A percentile compares a stretch with the other conserved stretches of the same genome.
phyloP scores from a whole-genome alignment of 2,329 filamentous ascomycete genomes.

The Pseudogymnoascus sp. region DNA sequence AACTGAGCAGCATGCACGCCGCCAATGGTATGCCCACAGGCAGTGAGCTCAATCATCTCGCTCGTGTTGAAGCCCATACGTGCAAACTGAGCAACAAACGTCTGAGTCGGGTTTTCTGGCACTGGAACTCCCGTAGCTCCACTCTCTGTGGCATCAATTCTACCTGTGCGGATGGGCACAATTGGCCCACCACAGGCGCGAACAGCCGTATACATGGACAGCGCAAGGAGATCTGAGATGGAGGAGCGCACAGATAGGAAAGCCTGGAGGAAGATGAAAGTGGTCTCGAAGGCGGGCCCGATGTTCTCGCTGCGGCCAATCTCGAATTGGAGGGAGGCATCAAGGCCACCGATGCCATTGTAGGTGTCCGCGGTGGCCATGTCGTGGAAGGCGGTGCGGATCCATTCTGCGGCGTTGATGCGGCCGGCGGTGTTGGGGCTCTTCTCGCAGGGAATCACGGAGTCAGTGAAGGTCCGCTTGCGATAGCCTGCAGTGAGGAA shows the following conservation, averaged over 20 bases:
- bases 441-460: constrained; percentile 50
- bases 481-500: constrained; percentile 50
- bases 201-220: constrained; percentile 51
- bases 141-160: constrained; percentile 44
- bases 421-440: constrained; percentile 47
- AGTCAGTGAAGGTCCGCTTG: constrained; percentile 47
- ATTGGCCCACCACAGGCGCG: constrained; percentile 51
- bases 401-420: constrained; percentile 54
- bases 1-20: constrained; percentile 51
- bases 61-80: constrained; percentile 49
- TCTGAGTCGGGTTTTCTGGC: constrained; percentile 46
- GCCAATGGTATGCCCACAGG: constrained; percentile 56
- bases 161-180: constrained; percentile 46
- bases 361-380: constrained; percentile 48
- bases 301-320: constrained; percentile 48
- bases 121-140: constrained; percentile 48
- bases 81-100: constrained; percentile 47
- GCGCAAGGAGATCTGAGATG: constrained; percentile 51
- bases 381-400: constrained; percentile 55
- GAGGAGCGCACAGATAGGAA: constrained; percentile 45
- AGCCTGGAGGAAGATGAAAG: constrained; percentile 46
- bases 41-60: constrained; percentile 54
- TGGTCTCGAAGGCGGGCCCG: constrained; percentile 47
- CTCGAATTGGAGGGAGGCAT: constrained; percentile 55
- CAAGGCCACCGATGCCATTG: constrained; percentile 45